phyloP scores from a whole-genome alignment of 2,329 filamentous ascomycete genomes.

The Aspergillus sp. region DNA sequence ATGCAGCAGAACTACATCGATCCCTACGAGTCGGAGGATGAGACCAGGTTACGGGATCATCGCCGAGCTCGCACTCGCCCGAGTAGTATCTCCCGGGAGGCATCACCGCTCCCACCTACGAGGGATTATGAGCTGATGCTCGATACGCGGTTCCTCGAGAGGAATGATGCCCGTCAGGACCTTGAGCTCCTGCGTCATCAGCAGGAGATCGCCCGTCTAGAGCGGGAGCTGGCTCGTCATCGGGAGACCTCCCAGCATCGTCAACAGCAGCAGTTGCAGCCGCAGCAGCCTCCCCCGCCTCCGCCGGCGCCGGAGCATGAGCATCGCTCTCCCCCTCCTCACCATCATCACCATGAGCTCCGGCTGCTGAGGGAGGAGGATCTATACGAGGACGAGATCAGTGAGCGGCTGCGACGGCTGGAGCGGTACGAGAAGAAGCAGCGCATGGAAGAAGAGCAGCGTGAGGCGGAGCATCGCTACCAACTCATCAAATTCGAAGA shows the following conservation, averaged over 20 bases:
- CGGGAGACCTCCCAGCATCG: constrained; percentile 7
- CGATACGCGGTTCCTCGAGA: constrained; percentile 37
- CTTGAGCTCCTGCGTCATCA: constrained; percentile 38
- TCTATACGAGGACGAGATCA: constrained; percentile 44
- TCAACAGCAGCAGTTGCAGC: not conserved
- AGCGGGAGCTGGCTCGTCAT: constrained; percentile 34
- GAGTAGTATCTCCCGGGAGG: constrained; percentile 26
- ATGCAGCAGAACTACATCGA: constrained; percentile 16
- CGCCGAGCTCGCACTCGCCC: constrained; percentile 23
- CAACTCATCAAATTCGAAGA: constrained; percentile 19
- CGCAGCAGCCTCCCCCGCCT: not conserved
- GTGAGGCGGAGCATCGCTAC: constrained; percentile 18
- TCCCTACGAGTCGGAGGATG: constrained; percentile 32
- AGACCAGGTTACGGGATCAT: constrained; percentile 19
- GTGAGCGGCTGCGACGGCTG: constrained; percentile 40
- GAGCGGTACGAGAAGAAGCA: constrained; percentile 43
- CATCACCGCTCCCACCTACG: constrained; percentile 24
- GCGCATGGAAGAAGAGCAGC: constrained; percentile 37
- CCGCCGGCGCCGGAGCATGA: not conserved
- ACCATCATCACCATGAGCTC: constrained; percentile 16
- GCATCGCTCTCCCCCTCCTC: not conserved
- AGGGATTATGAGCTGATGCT: constrained; percentile 40
- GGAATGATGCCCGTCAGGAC: constrained; percentile 37
- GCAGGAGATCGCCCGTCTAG: constrained; percentile 39
- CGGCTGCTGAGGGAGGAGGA: constrained; percentile 43